Base-by-base conservation (phyloP, 2,329 filamentous ascomycete genomes). In the Scytalidium lignicola region DNA sequence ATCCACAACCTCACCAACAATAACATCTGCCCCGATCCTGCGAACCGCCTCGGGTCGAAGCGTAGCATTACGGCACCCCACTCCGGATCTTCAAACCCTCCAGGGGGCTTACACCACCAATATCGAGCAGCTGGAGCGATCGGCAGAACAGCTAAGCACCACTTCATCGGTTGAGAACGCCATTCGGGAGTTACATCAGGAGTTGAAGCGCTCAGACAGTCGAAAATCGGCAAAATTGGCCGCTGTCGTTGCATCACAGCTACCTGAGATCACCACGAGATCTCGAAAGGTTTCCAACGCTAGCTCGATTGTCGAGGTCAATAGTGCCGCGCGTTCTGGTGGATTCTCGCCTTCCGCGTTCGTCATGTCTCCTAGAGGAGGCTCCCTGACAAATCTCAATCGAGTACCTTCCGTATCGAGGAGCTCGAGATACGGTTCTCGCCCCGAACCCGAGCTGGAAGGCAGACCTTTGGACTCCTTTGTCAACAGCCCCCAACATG, bases 91-190 rank as follows among this genome's bases (percentile, higher is more conserved):
- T 44, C 79, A 79, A 62, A 74, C 75, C 45, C 74, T 82, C 49
- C 79, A 83, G 50, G 80, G 78, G 21, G 80, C 80, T 26, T 83
- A 80, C 62, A 69, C 77, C 17, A 76, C 76, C 63, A 90, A 86
- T 69, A 83, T 91, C 54, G 82, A 84, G 56, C 80, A 83, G 44
- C 79, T 91, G 54, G 87, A 92, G 67, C 83, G 85, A 56, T 85
- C 82, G 10, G 87, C 87, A 44, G 86, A 90, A 67, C 78, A 82
- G 55, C 74, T 91, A 65, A 88, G 85, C 58, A 84, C 82, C 49
- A 76, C 75, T 43, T 87, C 83, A 54, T 88, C 87, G 53, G 86
- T 90, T 61, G 86, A 86, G 59, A 81, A 87, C 70, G 86, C 88
- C 58, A 91, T 90, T 59, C 79, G 85, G 51, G 81, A 85, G 61